Evolutionary conservation across 2,329 filamentous ascomycete species (phyloP).

Genomic region (Epichloe glyceriae): DNA sequence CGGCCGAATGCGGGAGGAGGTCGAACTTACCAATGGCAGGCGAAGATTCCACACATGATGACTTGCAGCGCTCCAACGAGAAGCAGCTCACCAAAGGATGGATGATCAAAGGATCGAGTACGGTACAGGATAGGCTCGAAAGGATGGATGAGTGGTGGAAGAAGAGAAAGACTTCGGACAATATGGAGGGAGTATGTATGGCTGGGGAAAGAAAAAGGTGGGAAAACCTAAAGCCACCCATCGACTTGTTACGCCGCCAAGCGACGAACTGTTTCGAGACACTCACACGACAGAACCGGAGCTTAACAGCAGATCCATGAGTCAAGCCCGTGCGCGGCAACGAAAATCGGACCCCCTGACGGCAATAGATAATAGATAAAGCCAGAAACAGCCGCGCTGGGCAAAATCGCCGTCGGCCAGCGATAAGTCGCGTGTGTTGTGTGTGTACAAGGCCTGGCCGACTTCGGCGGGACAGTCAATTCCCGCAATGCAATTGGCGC

Average conservation of each 20-base stretch:
- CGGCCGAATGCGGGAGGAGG: background rate
- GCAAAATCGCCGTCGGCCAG: background rate
- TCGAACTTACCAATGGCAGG: slow-evolving; percentile 67
- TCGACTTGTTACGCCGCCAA: background rate
- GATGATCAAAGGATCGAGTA: background rate
- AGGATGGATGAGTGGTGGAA: slow-evolving; percentile 1
- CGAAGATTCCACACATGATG: slow-evolving; percentile 95
- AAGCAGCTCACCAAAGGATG: background rate
- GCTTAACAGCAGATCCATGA: slow-evolving; percentile 6
- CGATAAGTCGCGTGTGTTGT: background rate
- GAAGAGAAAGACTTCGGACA: background rate
- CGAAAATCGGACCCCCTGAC: slow-evolving; percentile 4
- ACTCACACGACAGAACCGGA: background rate
- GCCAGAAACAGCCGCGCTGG: background rate
- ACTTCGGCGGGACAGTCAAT: slow-evolving; percentile 9
- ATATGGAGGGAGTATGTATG: background rate
- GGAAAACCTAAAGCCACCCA: background rate
- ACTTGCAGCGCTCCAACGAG: slow-evolving; percentile 14
- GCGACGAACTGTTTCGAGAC: background rate
- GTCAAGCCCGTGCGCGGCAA: slow-evolving; percentile 5
- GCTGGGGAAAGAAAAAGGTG: background rate
- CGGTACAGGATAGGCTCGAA: background rate
- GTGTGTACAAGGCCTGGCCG: slow-evolving; percentile 5
- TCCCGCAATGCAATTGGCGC: slow-evolving; percentile 6
- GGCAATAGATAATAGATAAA: background rate